Evolutionary conservation across 1,284 basidiomycete genomes (phyloP), one percentile per base, ranked within the genome.

Genomic region (Sporisorium sorghi): DNA sequence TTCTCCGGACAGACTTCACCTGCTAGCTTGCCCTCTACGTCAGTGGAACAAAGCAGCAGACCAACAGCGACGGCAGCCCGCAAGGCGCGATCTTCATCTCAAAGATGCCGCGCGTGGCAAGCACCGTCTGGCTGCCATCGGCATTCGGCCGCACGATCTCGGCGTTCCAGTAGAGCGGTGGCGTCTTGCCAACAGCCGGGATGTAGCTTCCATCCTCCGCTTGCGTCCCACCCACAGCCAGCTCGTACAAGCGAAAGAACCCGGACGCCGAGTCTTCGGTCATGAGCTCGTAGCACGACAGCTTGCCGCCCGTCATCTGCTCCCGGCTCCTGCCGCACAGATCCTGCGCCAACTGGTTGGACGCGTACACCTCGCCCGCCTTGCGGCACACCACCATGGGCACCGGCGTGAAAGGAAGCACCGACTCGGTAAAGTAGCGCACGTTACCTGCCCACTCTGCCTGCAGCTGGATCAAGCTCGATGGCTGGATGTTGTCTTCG

Each of bases 51-150:
- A 73, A 73, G 50, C 70, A 73, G 51, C 64, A 67, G 1, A 73
- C 70, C 44, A 73, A 44, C 5, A 73, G 46, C 15, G 70, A 73
- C n/a, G 72, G 72, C 30, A 75, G 67, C 14, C 72, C 72, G 21
- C 72, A 75, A 12, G 72, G 72, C n/a, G 72, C 72, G 26, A 75
- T 75, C 54, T 71, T 75, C 72, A 75, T 75, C 67, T 75, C 72
- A 47, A 75, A 75, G 21, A 75, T 51, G 49, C 67, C 72, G 8
- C 67, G 42, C 8, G 67, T 61, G 2, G 62, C 56, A 19, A 70
- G 2, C 26, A 71, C 57, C 9, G 54, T 42, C 11, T 26, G 15
- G 15, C 48, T 52, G 1, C 58, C 63, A 23, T 60, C 53, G 8
- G 17, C 46, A 9, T 58, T 60, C 21, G 32, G 57, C 3, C 46